phyloP scores from a whole-genome alignment of 495 filamentous ascomycete species.

The Penicillium egyptiacum region DNA sequence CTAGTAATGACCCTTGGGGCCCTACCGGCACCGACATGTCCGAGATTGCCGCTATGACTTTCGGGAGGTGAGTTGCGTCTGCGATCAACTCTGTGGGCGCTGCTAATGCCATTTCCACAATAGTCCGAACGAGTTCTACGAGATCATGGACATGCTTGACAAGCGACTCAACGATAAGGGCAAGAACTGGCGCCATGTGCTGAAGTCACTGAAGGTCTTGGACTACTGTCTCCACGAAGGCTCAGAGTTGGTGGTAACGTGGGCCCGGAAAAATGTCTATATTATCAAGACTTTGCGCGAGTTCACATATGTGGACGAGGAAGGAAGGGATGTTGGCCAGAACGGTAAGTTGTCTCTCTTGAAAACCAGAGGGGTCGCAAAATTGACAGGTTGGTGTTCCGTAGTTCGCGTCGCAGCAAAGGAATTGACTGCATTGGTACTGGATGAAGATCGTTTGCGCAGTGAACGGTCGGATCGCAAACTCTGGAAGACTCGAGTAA shows the following conservation, averaged over 20 bases:
- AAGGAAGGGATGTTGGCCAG: conserved; percentile 89
- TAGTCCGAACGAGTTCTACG: conserved; percentile 96
- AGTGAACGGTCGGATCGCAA: conserved; percentile 89
- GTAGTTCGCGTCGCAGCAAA: conserved; percentile 93
- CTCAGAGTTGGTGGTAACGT: conserved; percentile 93
- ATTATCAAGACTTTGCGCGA: conserved; percentile 98
- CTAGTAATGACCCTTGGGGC: conserved; percentile 99
- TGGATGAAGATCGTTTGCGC: conserved; percentile 93
- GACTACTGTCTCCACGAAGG: conserved; percentile 99
- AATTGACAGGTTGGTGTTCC: conserved; percentile 1
- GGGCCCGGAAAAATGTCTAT: conserved; percentile 97
- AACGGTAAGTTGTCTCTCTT: conserved; percentile 63
- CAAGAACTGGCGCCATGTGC: conserved; percentile 98
- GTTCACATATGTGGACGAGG: conserved; percentile 94
- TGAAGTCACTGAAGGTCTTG: conserved; percentile 96
- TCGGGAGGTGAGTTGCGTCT: conserved; percentile 72
- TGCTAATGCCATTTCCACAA: conserved; percentile 19
- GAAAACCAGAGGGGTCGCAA: conserved; percentile 13
- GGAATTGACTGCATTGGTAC: conserved; percentile 89
- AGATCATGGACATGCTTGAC: conserved; percentile 99
- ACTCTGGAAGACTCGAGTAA: conserved; percentile 94
- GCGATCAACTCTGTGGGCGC: background rate
- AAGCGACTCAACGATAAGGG: conserved; percentile 99
- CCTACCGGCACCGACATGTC: conserved; percentile 98
- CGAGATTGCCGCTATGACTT: conserved; percentile 96